Evolutionary conservation across 768 basidiomycete genomes (phyloP), one percentile per base, ranked within the genome.

Genomic region (Boletus reticulatus): DNA sequence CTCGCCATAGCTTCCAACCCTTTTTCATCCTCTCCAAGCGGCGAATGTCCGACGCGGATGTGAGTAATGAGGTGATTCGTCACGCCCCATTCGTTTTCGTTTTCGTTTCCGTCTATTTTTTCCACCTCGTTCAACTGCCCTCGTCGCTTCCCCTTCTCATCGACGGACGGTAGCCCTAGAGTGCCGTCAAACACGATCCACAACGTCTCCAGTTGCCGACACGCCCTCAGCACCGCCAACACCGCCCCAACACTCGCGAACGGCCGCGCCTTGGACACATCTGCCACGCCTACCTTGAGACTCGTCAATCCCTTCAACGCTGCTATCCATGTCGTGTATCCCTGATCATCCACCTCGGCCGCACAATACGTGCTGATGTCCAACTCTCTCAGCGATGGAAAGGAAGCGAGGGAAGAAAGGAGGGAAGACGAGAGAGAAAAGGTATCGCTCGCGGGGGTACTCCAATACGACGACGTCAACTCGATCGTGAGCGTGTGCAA

Each of bases 401-500:
- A 69, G 1, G 42, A 50, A 0, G 58, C 32, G 10, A 69, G 34
- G 8, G 65, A 56, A 6, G 53, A 36, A 0, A 69, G 34, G 17
- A 67, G 20, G 11, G 56, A 14, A 2, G 58, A 14, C 0, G 63
- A 58, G 29, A 69, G 67, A 1, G 44, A 42, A 47, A 67, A 67
- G 5, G 65, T 55, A 29, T 69, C 65, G 52, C 58, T 62, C 4
- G 62, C 54, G 0, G 63, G 61, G 3, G 61, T 57, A 17, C 57
- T 61, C 65, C 67, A 69, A 38, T 69, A 69, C 1, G 67, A 67
- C 13, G 66, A 70, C 4, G 64, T 69, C 42, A 68, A 49, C 38
- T 68, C 62, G 49, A 67, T 34, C 5, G 50, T 53, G 45, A 68
- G 54, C 17, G 48, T n/a, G 12, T 17, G 56, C 1, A 68, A 24